Conservation (phyloP, 2,329 filamentous ascomycete genomes). For the Colletotrichum somersetense region DNA sequence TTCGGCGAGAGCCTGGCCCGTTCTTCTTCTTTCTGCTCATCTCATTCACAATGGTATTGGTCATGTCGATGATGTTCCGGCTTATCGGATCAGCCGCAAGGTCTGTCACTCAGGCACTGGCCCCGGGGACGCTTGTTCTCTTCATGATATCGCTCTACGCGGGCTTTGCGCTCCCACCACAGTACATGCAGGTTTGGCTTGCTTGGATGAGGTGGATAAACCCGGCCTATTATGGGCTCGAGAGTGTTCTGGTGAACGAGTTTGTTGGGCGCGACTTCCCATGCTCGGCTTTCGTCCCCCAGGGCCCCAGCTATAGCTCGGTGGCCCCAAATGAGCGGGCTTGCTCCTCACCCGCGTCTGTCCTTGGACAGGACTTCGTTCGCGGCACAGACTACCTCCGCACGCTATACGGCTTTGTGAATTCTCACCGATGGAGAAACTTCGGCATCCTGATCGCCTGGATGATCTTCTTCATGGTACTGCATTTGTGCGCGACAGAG, state of each 20-base stretch:
- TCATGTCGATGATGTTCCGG: conserved; percentile 77
- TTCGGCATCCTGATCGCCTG: conserved; percentile 66
- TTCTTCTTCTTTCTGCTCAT: conserved; percentile 77
- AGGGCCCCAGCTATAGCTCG: conserved; percentile 47
- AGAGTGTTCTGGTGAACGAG: conserved; percentile 73
- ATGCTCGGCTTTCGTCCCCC: conserved; percentile 57
- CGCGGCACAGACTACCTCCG: conserved; percentile 62
- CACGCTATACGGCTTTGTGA: conserved; percentile 60
- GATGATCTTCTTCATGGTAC: conserved; percentile 59
- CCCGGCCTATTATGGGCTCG: conserved; percentile 73
- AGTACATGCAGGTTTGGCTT: conserved; percentile 62
- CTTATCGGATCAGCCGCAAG: conserved; percentile 55
- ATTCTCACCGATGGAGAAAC: conserved; percentile 67
- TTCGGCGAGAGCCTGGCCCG: conserved; percentile 63
- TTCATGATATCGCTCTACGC: conserved; percentile 60
- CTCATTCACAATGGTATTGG: conserved; percentile 68
- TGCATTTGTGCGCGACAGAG: conserved; percentile 65
- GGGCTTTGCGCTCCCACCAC: conserved; percentile 58
- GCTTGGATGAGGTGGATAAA: conserved; percentile 76
- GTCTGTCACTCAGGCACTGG: conserved; percentile 65
- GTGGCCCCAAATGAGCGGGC: conserved; percentile 50
- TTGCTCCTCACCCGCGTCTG: conserved; percentile 63
- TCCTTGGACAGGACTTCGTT: conserved; percentile 58
- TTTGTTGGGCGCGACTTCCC: conserved; percentile 61
- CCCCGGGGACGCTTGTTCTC: conserved; percentile 64